Evolutionary conservation across 495 filamentous ascomycete genomes (phyloP), one percentile per base, ranked within the genome.

Genomic region (Daldinia loculata): DNA sequence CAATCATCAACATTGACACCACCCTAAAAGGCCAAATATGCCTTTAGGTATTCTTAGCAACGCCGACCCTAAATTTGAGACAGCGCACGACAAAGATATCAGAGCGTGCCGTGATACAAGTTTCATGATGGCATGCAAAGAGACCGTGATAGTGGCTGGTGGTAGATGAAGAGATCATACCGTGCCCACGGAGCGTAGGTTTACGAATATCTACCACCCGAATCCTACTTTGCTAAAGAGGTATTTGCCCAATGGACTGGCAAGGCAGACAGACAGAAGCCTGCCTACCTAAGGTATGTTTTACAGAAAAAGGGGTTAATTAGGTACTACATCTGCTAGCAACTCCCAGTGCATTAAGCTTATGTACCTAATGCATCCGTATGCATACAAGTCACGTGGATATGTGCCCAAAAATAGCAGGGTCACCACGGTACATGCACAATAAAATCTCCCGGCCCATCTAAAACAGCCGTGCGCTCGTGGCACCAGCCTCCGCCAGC

Each of bases 391-490:
- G 39, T 72, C 69, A 72, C 69, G 69, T 72, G 69, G 55, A 14
- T n/a, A 8, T 39, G 45, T 66, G 15, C 38, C 68, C 57, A 71
- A 53, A 59, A 62, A 66, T 67, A 71, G 63, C 27, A 51, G 29
- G n/a, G n/a, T 14, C 22, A 56, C 27, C n/a, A 19, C 17, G 52
- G 52, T 56, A 56, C 52, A 56, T 56, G 56, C 43, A 64, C 45
- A 29, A 12, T 4, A 52, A 59, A 71, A 24, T 48, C 59, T 67
- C 64, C 63, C 69, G 69, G 69, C 45, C 69, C 59, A 67, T 72
- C 69, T 72, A 72, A 72, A 72, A 72, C 69, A 67, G 64, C 69
- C 69, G 69, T 72, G 69, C 69, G 69, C 63, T 71, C 58, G 60
- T 67, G 55, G 63, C 48, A 67, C 69, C 69, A 63, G 63, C 69